Percentiles rank a stretch among this genome's conserved stretches.
Conservation (phyloP, 371 early-diverging fungal genomes). For the Rhizomucor pusillus region DNA sequence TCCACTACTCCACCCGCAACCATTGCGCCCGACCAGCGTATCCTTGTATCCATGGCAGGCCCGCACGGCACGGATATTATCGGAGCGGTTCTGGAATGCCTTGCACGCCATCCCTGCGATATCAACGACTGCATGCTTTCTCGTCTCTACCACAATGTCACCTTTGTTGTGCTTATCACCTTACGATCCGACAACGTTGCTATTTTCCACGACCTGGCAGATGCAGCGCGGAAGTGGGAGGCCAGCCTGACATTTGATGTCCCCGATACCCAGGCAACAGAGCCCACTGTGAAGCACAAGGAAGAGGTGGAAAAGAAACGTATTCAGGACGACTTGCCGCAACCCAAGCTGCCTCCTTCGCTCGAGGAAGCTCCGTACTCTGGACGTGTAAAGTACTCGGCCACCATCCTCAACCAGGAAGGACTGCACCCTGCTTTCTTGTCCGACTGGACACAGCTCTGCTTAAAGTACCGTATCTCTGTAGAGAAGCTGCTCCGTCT, state of each 20-base stretch:
- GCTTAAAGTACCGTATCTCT: slow-evolving; percentile 70
- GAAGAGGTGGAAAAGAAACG: slow-evolving; percentile 20
- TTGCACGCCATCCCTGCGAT: slow-evolving; percentile 66
- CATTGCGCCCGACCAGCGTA: slow-evolving; percentile 58
- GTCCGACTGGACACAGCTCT: slow-evolving; percentile 69
- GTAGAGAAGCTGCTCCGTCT: slow-evolving; percentile 79
- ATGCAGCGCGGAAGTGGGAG: slow-evolving; percentile 79
- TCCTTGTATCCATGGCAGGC: slow-evolving; percentile 74
- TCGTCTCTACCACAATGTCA: slow-evolving; percentile 84
- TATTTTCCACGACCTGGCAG: slow-evolving; percentile 73
- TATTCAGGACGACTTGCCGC: slow-evolving; percentile 30
- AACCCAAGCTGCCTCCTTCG: slow-evolving; percentile 41
- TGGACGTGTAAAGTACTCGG: slow-evolving; percentile 75
- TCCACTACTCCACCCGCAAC: slow-evolving; percentile 27
- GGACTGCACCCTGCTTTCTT: slow-evolving; percentile 73
- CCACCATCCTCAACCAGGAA: slow-evolving; percentile 78
- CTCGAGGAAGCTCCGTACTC: slow-evolving; percentile 85
- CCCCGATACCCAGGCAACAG: slow-evolving; percentile 66
- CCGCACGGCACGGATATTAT: slow-evolving; percentile 90
- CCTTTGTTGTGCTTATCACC: slow-evolving; percentile 79
- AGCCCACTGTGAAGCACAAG: slow-evolving; percentile 38
- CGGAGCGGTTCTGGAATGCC: slow-evolving; percentile 72
- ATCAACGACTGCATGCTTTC: slow-evolving; percentile 83
- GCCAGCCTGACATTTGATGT: slow-evolving; percentile 77
- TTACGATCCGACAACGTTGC: slow-evolving; percentile 67